A percentile compares a stretch with the other conserved stretches of the same genome.
phyloP scores from a whole-genome alignment of 129 eudicot genomes.

The Mikania micrantha region DNA sequence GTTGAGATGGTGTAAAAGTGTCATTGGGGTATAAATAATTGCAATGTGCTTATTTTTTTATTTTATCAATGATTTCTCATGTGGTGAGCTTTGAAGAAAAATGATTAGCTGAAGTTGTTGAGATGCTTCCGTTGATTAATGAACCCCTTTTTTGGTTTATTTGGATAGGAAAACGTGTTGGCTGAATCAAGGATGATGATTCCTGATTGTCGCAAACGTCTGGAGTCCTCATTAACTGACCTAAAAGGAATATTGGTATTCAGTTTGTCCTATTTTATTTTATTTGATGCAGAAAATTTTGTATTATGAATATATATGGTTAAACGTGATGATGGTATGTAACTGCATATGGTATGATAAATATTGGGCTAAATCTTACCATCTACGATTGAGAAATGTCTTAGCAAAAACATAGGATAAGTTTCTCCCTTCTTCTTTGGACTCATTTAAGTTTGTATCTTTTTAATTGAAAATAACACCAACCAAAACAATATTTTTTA shows the following conservation, averaged over 20 bases:
- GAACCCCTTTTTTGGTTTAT: not conserved
- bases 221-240: constrained; percentile 65
- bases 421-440: not conserved
- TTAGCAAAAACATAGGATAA: not conserved
- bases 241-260: constrained; percentile 69
- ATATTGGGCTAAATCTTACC: not conserved
- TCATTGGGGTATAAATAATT: not conserved
- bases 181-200: constrained; percentile 98
- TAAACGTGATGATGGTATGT: not conserved
- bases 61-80: not conserved
- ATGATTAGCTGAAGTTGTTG: constrained; percentile 5
- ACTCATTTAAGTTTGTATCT: not conserved
- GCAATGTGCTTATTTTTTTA: not conserved
- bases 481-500: not conserved
- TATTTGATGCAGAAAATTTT: not conserved
- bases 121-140: not conserved
- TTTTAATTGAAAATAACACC: not conserved
- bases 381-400: not conserved
- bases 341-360: not conserved
- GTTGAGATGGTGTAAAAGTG: constrained; percentile 5
- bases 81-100: constrained; percentile 9
- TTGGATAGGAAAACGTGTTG: constrained; percentile 68
- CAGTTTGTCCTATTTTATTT: not conserved
- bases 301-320: not conserved
- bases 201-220: constrained; percentile 84